A percentile compares a stretch with the other conserved stretches of the same genome.
Evolutionary conservation across 75 land plant species (phyloP).

Genomic region (Pseudotsuga menziesii): DNA sequence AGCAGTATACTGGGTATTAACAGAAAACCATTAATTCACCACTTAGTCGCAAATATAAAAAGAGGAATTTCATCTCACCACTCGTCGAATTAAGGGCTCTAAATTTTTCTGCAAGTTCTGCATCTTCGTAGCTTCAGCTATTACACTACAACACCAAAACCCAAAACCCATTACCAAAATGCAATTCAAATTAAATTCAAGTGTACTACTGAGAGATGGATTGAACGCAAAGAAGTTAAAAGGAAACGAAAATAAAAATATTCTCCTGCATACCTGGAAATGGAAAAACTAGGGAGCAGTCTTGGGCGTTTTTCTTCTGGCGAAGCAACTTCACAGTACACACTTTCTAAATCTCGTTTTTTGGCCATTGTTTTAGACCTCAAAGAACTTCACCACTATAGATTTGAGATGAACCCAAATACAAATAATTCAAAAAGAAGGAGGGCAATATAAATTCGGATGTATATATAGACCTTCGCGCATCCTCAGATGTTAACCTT

Average conservation of each 20-base stretch:
- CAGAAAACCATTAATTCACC: neutral
- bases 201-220: neutral
- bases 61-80: neutral
- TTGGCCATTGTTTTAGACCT: neutral
- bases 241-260: neutral
- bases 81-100: constrained; percentile 6
- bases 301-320: neutral
- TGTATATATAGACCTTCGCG: no score
- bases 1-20: no score
- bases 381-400: neutral
- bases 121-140: neutral
- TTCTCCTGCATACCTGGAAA: neutral
- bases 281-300: neutral
- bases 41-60: neutral
- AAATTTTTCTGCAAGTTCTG: neutral
- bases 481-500: no score
- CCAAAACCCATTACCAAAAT: neutral
- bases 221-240: neutral
- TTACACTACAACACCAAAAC: neutral
- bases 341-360: neutral
- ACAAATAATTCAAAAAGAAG: no score
- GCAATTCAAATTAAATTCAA: neutral
- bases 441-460: no score
- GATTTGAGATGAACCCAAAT: no score
- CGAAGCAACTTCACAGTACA: no score